These are phyloP conservation scores for Mycena albidolilacea DNA, from an alignment of 768 basidiomycete species.

Conservation along the genomic window DNA sequence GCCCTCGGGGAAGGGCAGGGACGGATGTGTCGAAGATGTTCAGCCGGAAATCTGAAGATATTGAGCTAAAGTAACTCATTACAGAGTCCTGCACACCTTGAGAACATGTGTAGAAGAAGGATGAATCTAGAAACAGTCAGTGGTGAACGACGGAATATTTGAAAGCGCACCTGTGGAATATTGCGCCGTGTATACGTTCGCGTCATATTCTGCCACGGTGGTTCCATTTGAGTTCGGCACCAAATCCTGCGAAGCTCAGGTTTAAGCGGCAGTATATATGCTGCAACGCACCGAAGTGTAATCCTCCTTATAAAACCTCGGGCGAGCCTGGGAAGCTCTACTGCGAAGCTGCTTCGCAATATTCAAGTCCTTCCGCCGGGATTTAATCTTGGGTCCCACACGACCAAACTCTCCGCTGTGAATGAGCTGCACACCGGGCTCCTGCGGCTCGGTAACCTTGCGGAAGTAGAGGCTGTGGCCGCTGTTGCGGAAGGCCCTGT, in stretches of 20 bases:
- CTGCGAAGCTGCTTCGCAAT: constrained; percentile 65
- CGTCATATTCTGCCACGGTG: constrained; percentile 78
- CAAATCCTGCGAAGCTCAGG: constrained; percentile 62
- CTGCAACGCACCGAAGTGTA: constrained; percentile 64
- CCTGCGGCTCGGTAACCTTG: constrained; percentile 70
- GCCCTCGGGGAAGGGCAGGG: constrained; percentile 50
- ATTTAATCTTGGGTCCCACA: constrained; percentile 65
- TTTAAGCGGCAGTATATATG: not conserved
- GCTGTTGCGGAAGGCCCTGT: constrained; percentile 34
- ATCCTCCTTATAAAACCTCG: constrained; percentile 64
- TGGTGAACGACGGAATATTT: not conserved
- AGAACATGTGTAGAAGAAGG: constrained; percentile 94
- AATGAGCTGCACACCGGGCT: constrained; percentile 75
- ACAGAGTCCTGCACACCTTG: constrained; percentile 65
- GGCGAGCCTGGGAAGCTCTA: constrained; percentile 53
- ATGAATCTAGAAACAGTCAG: constrained; percentile 69
- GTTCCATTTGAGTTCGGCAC: constrained; percentile 88
- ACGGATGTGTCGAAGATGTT: constrained; percentile 89
- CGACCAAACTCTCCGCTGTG: constrained; percentile 87
- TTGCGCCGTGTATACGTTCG: constrained; percentile 89
- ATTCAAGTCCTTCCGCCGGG: constrained; percentile 59
- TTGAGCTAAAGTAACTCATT: constrained; percentile 8
- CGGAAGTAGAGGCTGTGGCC: constrained; percentile 50
- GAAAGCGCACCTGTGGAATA: constrained; percentile 75
- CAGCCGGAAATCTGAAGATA: constrained; percentile 82